Percentiles rank a stretch among this genome's conserved stretches.
These are phyloP conservation scores for Calycina marina DNA, from an alignment of 2,329 filamentous ascomycete species.

Conservation along the genomic window DNA sequence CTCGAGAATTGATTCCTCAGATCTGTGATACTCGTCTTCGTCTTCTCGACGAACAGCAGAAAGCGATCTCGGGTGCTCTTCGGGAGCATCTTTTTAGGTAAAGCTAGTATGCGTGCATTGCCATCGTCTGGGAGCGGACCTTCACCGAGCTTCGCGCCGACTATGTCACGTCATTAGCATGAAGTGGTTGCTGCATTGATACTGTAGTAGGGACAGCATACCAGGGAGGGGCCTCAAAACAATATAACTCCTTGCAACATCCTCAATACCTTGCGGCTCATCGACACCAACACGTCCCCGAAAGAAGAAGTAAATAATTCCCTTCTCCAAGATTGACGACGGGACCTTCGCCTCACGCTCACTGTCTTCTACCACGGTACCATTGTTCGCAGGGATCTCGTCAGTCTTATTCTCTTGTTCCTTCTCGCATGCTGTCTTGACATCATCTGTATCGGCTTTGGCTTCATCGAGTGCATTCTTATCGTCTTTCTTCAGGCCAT, in stretches of 20 bases:
- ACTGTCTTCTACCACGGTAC: slow-evolving; percentile 19
- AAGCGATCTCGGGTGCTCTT: slow-evolving; percentile 53
- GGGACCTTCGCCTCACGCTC: slow-evolving; percentile 25
- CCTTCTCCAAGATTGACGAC: slow-evolving; percentile 62
- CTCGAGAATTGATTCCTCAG: slow-evolving; percentile 58
- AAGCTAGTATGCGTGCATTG: slow-evolving; percentile 56
- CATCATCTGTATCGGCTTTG: slow-evolving; percentile 13
- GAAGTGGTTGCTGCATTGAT: background rate
- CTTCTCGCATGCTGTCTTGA: slow-evolving; percentile 12
- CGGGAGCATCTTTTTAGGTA: slow-evolving; percentile 78
- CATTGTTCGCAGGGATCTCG: slow-evolving; percentile 16
- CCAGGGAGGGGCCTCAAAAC: slow-evolving; percentile 57
- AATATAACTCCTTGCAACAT: slow-evolving; percentile 68
- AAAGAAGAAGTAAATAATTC: slow-evolving; percentile 83
- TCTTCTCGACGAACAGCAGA: slow-evolving; percentile 74
- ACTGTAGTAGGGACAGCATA: background rate
- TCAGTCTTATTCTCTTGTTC: slow-evolving; percentile 15
- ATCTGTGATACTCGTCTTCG: slow-evolving; percentile 46
- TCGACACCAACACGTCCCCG: slow-evolving; percentile 62
- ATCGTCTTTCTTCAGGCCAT: slow-evolving; percentile 10
- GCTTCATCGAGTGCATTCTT: slow-evolving; percentile 18
- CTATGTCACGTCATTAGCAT: background rate
- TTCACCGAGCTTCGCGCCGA: slow-evolving; percentile 50
- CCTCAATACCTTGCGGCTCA: slow-evolving; percentile 50
- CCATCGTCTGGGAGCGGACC: slow-evolving; percentile 33